phyloP scores from a whole-genome alignment of 768 basidiomycete genomes.

The Flagelloscypha sp. region DNA sequence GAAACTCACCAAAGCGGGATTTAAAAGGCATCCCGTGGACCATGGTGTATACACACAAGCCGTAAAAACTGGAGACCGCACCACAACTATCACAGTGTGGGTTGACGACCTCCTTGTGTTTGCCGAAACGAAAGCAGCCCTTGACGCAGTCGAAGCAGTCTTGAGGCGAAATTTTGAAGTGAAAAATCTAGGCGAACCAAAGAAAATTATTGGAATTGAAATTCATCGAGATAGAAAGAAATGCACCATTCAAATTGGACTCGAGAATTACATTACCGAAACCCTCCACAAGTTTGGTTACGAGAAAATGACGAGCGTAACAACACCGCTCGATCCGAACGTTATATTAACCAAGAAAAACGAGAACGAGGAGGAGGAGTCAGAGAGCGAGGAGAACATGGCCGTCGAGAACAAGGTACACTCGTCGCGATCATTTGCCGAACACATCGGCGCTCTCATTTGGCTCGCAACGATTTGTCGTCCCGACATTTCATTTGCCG shows the following conservation, averaged over 20 bases:
- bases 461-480: slow-evolving; percentile 22
- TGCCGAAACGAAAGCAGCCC: slow-evolving; percentile 3
- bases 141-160: slow-evolving; percentile 3
- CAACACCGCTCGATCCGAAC: slow-evolving; percentile 14
- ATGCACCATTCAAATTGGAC: slow-evolving; percentile 18
- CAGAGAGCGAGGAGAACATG: too few species aligned
- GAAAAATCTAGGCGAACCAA: slow-evolving; percentile 15
- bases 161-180: slow-evolving; percentile 12
- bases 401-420: too few species aligned
- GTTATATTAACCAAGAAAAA: slow-evolving; percentile 6
- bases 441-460: slow-evolving; percentile 22
- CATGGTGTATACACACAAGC: slow-evolving; percentile 15
- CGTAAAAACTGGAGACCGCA: neutral
- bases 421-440: slow-evolving; percentile 13
- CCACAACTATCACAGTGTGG: slow-evolving; percentile 9
- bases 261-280: slow-evolving; percentile 19
- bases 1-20: slow-evolving; percentile 25
- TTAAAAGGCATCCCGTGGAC: slow-evolving; percentile 15
- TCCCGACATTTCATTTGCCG: slow-evolving; percentile 25
- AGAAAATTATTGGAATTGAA: slow-evolving; percentile 17
- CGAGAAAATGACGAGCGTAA: slow-evolving; percentile 6
- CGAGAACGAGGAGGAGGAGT: slow-evolving; percentile 2
- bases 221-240: slow-evolving; percentile 6
- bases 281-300: slow-evolving; percentile 18
- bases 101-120: slow-evolving; percentile 20